A percentile compares a stretch with the other conserved stretches of the same genome.
phyloP scores from a whole-genome alignment of 2,329 filamentous ascomycete genomes.

The Ophiostoma piceae region DNA sequence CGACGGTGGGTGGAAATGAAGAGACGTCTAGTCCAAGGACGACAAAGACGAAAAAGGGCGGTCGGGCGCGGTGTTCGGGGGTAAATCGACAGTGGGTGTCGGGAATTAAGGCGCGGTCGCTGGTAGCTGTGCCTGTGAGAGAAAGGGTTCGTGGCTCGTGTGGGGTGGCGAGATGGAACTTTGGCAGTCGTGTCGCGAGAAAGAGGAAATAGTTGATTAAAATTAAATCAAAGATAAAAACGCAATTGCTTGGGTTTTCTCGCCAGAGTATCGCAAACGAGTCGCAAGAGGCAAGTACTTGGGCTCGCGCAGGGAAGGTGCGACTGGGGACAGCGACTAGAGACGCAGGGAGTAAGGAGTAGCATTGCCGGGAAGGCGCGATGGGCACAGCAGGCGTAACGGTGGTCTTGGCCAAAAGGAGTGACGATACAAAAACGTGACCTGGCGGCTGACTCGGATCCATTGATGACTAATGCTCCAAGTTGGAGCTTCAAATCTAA shows the following conservation, averaged over 20 bases:
- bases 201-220: not conserved
- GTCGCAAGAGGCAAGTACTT: not conserved
- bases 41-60: slow-evolving; percentile 6
- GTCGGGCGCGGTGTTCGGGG: slow-evolving; percentile 9
- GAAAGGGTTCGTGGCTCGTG: slow-evolving; percentile 9
- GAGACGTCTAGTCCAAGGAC: not conserved
- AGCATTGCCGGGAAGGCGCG: not conserved
- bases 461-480: not conserved
- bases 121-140: not conserved
- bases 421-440: not conserved
- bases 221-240: not conserved
- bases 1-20: not conserved
- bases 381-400: not conserved
- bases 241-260: not conserved
- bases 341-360: not conserved
- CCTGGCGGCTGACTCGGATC: not conserved
- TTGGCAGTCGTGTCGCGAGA: slow-evolving; percentile 13
- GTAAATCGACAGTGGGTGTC: not conserved
- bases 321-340: not conserved
- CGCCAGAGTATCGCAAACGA: not conserved
- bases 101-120: not conserved
- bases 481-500: not conserved
- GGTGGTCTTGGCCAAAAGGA: not conserved
- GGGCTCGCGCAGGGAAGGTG: not conserved
- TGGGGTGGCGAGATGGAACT: slow-evolving; percentile 9